These are phyloP conservation scores for Taxawa tesnikishii DNA, from an alignment of 2,329 filamentous ascomycete genomes.

Conservation along the genomic window DNA sequence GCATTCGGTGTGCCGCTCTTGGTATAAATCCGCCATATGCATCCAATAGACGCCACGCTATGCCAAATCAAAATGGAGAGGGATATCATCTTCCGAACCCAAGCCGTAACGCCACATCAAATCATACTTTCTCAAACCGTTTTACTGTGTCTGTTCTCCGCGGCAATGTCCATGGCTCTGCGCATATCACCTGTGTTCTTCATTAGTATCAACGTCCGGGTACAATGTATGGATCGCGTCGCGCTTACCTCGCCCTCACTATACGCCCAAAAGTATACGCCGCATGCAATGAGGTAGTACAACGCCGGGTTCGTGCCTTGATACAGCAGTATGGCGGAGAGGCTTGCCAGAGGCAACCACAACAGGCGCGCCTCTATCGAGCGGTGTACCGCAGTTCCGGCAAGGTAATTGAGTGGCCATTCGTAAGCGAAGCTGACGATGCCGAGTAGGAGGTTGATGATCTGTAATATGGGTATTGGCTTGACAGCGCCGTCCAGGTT, in stretches of 20 bases:
- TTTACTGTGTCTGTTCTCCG: slow-evolving; percentile 2
- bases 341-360: slow-evolving; percentile 64
- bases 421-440: slow-evolving; percentile 73
- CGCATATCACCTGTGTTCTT: slow-evolving; percentile 29
- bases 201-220: slow-evolving; percentile 4
- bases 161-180: slow-evolving; percentile 37
- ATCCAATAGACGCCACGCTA: too few relatives aligned
- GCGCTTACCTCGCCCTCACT: slow-evolving; percentile 87
- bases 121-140: slow-evolving; percentile 4
- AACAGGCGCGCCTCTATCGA: slow-evolving; percentile 79
- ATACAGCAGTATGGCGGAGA: slow-evolving; percentile 70
- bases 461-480: slow-evolving; percentile 78
- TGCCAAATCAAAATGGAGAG: too few relatives aligned
- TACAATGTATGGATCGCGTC: neutral
- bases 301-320: slow-evolving; percentile 85
- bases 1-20: too few relatives aligned
- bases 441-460: slow-evolving; percentile 76
- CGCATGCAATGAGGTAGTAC: slow-evolving; percentile 80
- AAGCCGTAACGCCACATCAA: slow-evolving; percentile 1
- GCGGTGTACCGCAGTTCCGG: slow-evolving; percentile 67
- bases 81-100: neutral
- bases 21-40: too few relatives aligned
- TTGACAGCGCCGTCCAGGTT: slow-evolving; percentile 78
- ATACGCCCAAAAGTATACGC: slow-evolving; percentile 92
- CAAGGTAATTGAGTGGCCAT: slow-evolving; percentile 72